These are phyloP conservation scores for Solanum pinnatisectum DNA, from an alignment of 257 asterid genomes.

Conservation along the genomic window DNA sequence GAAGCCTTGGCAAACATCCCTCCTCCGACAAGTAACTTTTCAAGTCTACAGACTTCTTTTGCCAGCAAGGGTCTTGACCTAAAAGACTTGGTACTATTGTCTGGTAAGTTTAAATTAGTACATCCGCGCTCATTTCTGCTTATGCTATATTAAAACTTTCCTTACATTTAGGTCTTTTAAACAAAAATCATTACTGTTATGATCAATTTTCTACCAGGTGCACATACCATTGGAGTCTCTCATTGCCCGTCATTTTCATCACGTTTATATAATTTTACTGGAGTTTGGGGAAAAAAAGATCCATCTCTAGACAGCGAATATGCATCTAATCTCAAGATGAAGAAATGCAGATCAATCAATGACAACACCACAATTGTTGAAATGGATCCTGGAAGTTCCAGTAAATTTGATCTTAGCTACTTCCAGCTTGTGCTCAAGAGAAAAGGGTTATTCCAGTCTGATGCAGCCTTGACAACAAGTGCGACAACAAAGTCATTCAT, in stretches of 20 bases:
- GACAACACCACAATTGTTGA: constrained; percentile 18
- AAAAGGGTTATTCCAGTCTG: constrained; percentile 38
- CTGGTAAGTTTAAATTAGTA: constrained; percentile 13
- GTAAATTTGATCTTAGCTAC: constrained; percentile 25
- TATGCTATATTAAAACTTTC: neutral
- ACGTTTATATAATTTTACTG: neutral
- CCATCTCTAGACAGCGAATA: neutral
- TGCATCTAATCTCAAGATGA: neutral
- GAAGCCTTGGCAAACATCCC: constrained; percentile 40
- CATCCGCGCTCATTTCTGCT: neutral
- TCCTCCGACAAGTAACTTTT: neutral
- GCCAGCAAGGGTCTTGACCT: neutral
- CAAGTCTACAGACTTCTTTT: neutral
- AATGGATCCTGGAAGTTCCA: constrained; percentile 34
- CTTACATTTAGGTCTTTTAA: neutral
- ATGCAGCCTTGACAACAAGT: constrained; percentile 20
- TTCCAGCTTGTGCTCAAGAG: constrained; percentile 10
- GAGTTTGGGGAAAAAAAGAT: neutral
- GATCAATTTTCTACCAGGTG: neutral
- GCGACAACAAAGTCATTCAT: neutral
- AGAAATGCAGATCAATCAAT: neutral
- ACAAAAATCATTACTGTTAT: neutral
- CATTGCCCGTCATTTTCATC: neutral
- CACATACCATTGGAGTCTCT: neutral
- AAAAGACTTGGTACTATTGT: neutral